A percentile compares a stretch with the other conserved stretches of the same genome.
These are phyloP conservation scores for Fusarium sp. DNA, from an alignment of 2,329 filamentous ascomycete species.

Conservation along the genomic window DNA sequence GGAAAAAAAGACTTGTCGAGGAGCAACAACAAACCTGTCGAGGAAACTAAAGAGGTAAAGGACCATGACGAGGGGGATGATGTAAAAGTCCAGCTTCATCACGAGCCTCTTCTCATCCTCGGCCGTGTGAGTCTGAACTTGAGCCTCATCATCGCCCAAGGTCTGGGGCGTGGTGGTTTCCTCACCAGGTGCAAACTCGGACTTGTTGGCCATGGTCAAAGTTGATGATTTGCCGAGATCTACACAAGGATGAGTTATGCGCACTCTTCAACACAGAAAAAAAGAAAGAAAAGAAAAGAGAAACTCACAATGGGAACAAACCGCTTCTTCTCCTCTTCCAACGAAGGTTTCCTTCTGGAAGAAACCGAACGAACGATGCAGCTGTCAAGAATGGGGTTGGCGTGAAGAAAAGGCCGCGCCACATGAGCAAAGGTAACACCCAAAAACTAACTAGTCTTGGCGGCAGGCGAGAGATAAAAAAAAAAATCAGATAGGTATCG, in stretches of 20 bases:
- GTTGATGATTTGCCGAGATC: not conserved
- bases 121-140: constrained; percentile 22
- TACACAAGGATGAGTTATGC: not conserved
- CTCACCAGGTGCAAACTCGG: constrained; percentile 7
- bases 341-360: not conserved
- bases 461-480: constrained; percentile 1
- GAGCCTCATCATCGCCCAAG: constrained; percentile 33
- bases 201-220: constrained; percentile 20
- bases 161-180: constrained; percentile 28
- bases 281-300: not conserved
- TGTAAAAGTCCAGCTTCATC: constrained; percentile 71
- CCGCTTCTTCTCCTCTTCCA: not conserved
- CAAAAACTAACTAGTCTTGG: constrained; percentile 35
- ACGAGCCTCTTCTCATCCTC: constrained; percentile 67
- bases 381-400: not conserved
- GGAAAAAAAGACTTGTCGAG: not conserved
- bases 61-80: constrained; percentile 75
- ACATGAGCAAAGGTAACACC: constrained; percentile 19
- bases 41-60: constrained; percentile 82
- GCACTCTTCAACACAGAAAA: not conserved
- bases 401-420: constrained; percentile 21
- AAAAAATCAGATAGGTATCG: constrained; percentile 16
- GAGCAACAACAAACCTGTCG: constrained; percentile 66
- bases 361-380: constrained; percentile 18
- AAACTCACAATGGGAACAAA: constrained; percentile 4